Percentiles rank a stretch among this genome's conserved stretches.
Evolutionary conservation across 495 filamentous ascomycete species (phyloP).

Genomic region (Cercophora scortea): DNA sequence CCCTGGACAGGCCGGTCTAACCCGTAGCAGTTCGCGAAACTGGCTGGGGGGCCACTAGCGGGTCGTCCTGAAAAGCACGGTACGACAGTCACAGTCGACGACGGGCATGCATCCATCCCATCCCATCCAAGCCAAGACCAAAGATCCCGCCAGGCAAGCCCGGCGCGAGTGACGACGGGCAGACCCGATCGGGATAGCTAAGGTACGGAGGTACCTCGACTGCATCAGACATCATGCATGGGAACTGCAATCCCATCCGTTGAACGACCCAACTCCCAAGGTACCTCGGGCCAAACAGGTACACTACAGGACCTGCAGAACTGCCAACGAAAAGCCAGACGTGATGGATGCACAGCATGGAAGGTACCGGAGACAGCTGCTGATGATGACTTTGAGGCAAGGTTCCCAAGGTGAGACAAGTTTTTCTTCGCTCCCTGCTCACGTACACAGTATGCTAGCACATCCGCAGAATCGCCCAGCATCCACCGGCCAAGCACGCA

Average conservation of each 20-base stretch:
- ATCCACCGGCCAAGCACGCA: too few species aligned
- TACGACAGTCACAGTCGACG: too few species aligned
- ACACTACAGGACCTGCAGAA: background rate
- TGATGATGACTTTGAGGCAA: too few species aligned
- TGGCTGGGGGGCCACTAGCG: too few species aligned
- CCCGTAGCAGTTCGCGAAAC: too few species aligned
- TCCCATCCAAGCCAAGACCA: background rate
- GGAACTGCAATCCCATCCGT: background rate
- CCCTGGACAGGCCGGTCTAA: too few species aligned
- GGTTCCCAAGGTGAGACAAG: too few species aligned
- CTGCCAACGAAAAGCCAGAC: background rate
- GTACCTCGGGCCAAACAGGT: background rate
- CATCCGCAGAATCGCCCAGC: too few species aligned
- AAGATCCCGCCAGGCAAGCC: conserved; percentile 4
- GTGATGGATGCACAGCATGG: background rate
- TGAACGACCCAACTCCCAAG: too few species aligned
- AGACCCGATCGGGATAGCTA: conserved; percentile 14
- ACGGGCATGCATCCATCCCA: too few species aligned
- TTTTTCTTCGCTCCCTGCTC: background rate
- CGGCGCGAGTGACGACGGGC: conserved; percentile 17
- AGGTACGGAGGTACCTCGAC: background rate
- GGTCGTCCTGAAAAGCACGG: too few species aligned
- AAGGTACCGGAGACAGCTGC: background rate
- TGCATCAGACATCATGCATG: background rate
- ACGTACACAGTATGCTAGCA: background rate